Conservation (phyloP, 2,329 filamentous ascomycete genomes). For the Talaromyces sp. region DNA sequence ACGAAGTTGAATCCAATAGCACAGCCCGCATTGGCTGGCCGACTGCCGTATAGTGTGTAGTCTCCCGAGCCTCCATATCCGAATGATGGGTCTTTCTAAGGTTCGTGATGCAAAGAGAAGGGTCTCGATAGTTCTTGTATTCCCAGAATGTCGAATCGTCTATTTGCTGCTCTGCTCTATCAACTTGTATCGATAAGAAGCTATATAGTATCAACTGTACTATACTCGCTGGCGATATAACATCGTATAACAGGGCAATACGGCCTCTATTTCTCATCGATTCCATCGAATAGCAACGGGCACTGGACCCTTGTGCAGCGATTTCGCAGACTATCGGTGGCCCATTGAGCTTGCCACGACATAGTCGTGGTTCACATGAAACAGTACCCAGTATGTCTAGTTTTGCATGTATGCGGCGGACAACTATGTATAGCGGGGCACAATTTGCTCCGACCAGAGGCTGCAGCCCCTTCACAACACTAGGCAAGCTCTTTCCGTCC, state of each 20-base stretch:
- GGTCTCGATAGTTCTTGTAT: conserved; percentile 39
- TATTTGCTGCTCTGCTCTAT: conserved; percentile 62
- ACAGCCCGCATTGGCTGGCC: neutral
- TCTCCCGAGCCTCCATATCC: conserved; percentile 11
- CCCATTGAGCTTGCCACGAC: conserved; percentile 7
- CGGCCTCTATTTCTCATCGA: conserved; percentile 29
- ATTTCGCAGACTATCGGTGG: conserved; percentile 2
- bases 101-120: conserved; percentile 65
- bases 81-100: conserved; percentile 62
- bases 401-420: conserved; percentile 11
- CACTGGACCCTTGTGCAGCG: conserved; percentile 19
- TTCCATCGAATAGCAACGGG: conserved; percentile 21
- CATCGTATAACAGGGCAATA: conserved; percentile 31
- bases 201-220: conserved; percentile 58
- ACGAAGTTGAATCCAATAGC: neutral
- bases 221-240: conserved; percentile 44
- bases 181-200: conserved; percentile 68
- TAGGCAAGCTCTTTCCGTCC: neutral
- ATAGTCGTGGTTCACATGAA: conserved; percentile 13
- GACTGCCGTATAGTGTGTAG: conserved; percentile 3
- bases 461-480: neutral
- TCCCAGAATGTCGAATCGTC: conserved; percentile 39
- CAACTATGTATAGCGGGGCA: conserved; percentile 17
- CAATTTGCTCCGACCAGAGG: conserved; percentile 1
- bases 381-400: conserved; percentile 14